phyloP scores from a whole-genome alignment of 257 asterid species.

The Solanum microdontum region DNA sequence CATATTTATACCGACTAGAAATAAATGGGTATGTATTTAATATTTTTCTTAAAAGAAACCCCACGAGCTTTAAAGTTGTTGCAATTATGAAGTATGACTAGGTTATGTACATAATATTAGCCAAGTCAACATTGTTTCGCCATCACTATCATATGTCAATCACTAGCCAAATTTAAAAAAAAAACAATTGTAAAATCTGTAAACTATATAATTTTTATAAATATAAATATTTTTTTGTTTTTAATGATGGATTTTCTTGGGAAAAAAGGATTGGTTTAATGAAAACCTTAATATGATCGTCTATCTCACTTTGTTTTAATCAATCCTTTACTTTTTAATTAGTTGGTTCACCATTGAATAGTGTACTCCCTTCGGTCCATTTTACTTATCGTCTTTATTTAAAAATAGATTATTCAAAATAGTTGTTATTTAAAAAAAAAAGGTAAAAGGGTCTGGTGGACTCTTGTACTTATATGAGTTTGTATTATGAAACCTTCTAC shows the following conservation, averaged over 20 bases:
- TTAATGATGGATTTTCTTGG: background rate
- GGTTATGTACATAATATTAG: background rate
- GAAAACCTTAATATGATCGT: background rate
- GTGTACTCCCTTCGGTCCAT: background rate
- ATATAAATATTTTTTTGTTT: background rate
- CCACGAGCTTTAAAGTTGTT: background rate
- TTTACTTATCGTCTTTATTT: too few relatives aligned
- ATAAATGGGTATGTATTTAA: background rate
- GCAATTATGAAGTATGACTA: too few relatives aligned
- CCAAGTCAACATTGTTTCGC: background rate
- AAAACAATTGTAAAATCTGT: background rate
- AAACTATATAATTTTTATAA: too few relatives aligned
- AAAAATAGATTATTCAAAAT: too few relatives aligned
- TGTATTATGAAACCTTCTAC: accelerated
- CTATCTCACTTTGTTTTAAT: background rate
- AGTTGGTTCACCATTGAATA: background rate
- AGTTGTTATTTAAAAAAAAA: too few relatives aligned
- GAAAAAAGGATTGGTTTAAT: background rate
- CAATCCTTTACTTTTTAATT: background rate
- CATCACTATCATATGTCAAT: background rate
- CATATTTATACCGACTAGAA: background rate
- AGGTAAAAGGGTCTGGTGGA: accelerated
- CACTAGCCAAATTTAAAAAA: background rate
- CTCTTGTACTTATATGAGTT: too few relatives aligned
- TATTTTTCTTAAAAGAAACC: background rate